phyloP scores from a whole-genome alignment of 306 rosid species.

The Cicer cuneatum region DNA sequence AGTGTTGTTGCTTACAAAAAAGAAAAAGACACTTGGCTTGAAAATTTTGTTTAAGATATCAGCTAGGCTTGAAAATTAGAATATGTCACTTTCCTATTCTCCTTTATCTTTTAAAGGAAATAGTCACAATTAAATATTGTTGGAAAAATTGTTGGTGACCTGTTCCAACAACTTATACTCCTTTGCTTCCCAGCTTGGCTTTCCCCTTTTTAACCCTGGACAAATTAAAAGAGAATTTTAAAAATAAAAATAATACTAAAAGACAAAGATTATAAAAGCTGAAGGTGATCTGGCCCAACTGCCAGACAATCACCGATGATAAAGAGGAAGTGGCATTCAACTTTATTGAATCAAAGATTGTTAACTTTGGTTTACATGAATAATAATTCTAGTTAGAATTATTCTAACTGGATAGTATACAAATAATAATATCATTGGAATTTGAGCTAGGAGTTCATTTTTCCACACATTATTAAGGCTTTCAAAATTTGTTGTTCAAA shows the following conservation, averaged over 20 bases:
- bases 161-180: constrained; percentile 49
- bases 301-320: constrained; percentile 68
- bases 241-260: neutral
- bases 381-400: constrained; percentile 7
- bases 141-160: constrained; percentile 44
- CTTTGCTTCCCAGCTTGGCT: constrained; percentile 48
- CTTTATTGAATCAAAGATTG: constrained; percentile 52
- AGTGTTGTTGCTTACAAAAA: neutral
- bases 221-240: constrained; percentile 4
- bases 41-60: neutral
- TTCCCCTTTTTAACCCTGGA: constrained; percentile 19
- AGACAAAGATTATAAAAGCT: constrained; percentile 40
- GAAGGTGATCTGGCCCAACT: constrained; percentile 59
- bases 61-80: constrained; percentile 4
- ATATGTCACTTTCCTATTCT: neutral
- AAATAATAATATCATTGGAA: neutral
- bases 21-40: neutral
- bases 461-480: neutral
- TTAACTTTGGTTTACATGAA: constrained; percentile 37
- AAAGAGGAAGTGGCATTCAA: constrained; percentile 46
- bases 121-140: constrained; percentile 8
- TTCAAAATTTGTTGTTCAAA: neutral
- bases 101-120: constrained; percentile 16
- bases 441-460: constrained; percentile 1
- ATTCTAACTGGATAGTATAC: neutral